Evolutionary conservation across 805 yeast genomes (phyloP).

Genomic region (Saccharomycopsis olivae): DNA sequence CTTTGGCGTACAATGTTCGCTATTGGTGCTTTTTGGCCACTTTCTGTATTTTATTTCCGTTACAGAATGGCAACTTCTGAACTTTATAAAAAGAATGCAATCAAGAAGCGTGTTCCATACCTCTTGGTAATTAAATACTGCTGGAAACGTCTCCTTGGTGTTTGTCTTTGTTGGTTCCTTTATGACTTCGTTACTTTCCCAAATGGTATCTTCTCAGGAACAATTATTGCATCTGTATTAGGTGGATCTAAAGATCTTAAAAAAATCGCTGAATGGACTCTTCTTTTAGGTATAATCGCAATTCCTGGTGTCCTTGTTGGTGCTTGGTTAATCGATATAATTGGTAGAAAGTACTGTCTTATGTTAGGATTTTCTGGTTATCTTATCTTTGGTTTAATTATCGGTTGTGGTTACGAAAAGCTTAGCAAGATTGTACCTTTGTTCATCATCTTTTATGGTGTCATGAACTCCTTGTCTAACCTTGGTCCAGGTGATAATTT

Average conservation of each 20-base stretch:
- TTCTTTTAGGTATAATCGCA: constrained; percentile 52
- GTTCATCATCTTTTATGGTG: constrained; percentile 63
- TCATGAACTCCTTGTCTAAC: constrained; percentile 61
- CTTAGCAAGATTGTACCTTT: constrained; percentile 47
- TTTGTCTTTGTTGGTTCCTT: constrained; percentile 69
- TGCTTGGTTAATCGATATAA: constrained; percentile 48
- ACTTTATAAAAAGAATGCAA: constrained; percentile 54
- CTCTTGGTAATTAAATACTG: constrained; percentile 50
- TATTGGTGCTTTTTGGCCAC: constrained; percentile 57
- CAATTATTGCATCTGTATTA: constrained; percentile 48
- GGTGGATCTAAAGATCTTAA: constrained; percentile 30
- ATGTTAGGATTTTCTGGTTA: constrained; percentile 65
- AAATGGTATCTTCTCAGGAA: constrained; percentile 57
- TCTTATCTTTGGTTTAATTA: constrained; percentile 59
- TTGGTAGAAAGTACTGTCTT: constrained; percentile 66
- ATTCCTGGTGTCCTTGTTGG: constrained; percentile 69
- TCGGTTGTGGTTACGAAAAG: constrained; percentile 52
- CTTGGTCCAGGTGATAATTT: constrained; percentile 72
- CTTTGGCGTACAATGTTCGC: constrained; percentile 66
- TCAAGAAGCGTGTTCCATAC: constrained; percentile 48
- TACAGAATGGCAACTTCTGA: constrained; percentile 57
- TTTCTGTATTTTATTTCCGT: constrained; percentile 62
- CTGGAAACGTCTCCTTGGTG: constrained; percentile 60
- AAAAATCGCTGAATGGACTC: constrained; percentile 62
- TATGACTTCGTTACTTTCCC: constrained; percentile 79